These are phyloP conservation scores for Alternaria viburni DNA, from an alignment of 2,329 filamentous ascomycete genomes.

Conservation along the genomic window DNA sequence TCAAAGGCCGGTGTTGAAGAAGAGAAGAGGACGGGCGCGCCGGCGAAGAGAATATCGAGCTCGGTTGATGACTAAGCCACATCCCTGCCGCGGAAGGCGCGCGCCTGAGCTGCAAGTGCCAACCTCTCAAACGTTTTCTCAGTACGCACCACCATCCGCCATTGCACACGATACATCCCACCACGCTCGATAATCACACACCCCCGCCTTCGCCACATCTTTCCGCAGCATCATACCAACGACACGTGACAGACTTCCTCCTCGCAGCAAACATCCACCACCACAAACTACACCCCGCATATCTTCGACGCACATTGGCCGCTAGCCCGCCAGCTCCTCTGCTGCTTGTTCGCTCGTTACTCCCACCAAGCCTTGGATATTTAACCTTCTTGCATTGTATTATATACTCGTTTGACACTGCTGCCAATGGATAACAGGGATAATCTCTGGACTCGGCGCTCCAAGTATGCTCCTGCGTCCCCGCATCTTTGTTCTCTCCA, in stretches of 20 bases:
- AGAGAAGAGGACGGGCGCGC: conserved; percentile 18
- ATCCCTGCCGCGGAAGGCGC: conserved; percentile 23
- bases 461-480: conserved; percentile 67
- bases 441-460: conserved; percentile 77
- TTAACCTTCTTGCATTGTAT: conserved; percentile 8
- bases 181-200: conserved; percentile 15
- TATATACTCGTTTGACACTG: conserved; percentile 14
- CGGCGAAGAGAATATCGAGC: conserved; percentile 25
- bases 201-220: conserved; percentile 6
- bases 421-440: conserved; percentile 51
- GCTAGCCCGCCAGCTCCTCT: conserved; percentile 30
- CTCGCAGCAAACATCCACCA: conserved; percentile 10
- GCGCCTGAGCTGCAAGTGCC: conserved; percentile 30
- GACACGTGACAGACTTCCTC: conserved; percentile 3
- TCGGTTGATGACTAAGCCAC: conserved; percentile 21
- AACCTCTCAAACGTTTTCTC: conserved; percentile 40
- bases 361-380: conserved; percentile 41
- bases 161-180: conserved; percentile 25
- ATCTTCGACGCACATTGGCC: conserved; percentile 19
- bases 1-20: conserved; percentile 66
- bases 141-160: conserved; percentile 25
- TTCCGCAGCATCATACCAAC: conserved; percentile 7
- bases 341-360: conserved; percentile 46
- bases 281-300: conserved; percentile 11
- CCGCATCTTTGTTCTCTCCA: conserved; percentile 21